These are phyloP conservation scores for Aspergillus intermedius DNA, from an alignment of 2,329 filamentous ascomycete species.

Conservation along the genomic window DNA sequence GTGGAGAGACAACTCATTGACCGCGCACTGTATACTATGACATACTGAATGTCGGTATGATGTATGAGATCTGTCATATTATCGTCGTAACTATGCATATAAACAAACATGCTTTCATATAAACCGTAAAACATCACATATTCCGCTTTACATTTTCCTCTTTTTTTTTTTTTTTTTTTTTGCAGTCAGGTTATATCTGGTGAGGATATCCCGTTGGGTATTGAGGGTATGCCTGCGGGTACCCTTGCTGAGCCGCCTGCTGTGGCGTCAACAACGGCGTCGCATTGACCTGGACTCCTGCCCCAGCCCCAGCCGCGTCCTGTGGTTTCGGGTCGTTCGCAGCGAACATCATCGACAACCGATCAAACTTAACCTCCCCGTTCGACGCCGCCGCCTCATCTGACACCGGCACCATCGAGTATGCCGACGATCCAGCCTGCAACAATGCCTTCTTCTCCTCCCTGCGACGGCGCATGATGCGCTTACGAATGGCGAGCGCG, in stretches of 20 bases:
- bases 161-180: too few relatives aligned
- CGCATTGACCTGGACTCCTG: background rate
- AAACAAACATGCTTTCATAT: too few relatives aligned
- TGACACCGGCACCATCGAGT: background rate
- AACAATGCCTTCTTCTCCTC: background rate
- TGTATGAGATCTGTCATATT: too few relatives aligned
- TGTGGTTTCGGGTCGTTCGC: background rate
- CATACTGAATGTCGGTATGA: too few relatives aligned
- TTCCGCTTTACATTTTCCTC: too few relatives aligned
- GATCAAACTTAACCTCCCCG: background rate
- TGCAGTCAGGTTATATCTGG: background rate
- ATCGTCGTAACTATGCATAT: too few relatives aligned
- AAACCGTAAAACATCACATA: too few relatives aligned
- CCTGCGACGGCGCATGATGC: background rate
- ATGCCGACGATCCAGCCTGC: background rate
- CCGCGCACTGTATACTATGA: too few relatives aligned
- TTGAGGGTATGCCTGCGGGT: background rate
- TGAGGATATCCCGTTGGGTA: background rate
- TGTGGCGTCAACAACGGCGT: background rate
- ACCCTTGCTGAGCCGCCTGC: background rate
- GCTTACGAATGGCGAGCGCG: background rate
- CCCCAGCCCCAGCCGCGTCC: background rate
- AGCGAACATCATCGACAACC: slow-evolving; percentile 1
- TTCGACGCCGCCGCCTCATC: background rate
- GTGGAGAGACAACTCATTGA: too few relatives aligned